Conservation (phyloP, 768 basidiomycete genomes). For the Solioccasus polychromus region DNA sequence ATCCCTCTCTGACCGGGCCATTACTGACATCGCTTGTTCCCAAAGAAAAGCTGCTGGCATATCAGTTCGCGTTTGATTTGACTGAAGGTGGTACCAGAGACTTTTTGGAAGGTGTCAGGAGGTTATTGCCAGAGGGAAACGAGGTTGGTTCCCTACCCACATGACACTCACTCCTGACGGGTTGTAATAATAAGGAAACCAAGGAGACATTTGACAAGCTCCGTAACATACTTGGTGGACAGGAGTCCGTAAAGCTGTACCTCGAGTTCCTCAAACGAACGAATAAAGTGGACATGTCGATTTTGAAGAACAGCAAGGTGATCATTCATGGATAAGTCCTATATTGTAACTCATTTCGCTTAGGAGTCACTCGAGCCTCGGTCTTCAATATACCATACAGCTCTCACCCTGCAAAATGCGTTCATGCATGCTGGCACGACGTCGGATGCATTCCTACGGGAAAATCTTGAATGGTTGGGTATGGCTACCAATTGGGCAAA, state of each 20-base stretch:
- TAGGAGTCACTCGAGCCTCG: slow-evolving; percentile 90
- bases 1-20: slow-evolving; percentile 72
- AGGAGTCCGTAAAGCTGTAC: slow-evolving; percentile 89
- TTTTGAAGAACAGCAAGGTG: slow-evolving; percentile 92
- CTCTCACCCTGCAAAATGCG: slow-evolving; percentile 93
- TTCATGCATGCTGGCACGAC: slow-evolving; percentile 99
- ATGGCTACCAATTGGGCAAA: slow-evolving; percentile 98
- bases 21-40: slow-evolving; percentile 71
- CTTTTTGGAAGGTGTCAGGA: slow-evolving; percentile 77
- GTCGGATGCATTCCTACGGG: slow-evolving; percentile 88
- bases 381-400: slow-evolving; percentile 96
- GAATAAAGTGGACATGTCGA: slow-evolving; percentile 88
- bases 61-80: slow-evolving; percentile 95
- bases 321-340: not conserved
- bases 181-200: slow-evolving; percentile 42
- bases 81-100: slow-evolving; percentile 93
- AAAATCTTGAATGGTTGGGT: slow-evolving; percentile 96
- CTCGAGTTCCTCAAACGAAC: slow-evolving; percentile 94
- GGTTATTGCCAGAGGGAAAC: slow-evolving; percentile 64
- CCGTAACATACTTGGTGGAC: slow-evolving; percentile 81
- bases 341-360: slow-evolving; percentile 4
- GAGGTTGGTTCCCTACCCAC: slow-evolving; percentile 41
- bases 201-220: slow-evolving; percentile 70
- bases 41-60: slow-evolving; percentile 74
- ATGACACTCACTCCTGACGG: slow-evolving; percentile 5